A percentile compares a stretch with the other conserved stretches of the same genome.
Conservation (phyloP, 257 asterid species). For the Dorcoceras hygrometricum region DNA sequence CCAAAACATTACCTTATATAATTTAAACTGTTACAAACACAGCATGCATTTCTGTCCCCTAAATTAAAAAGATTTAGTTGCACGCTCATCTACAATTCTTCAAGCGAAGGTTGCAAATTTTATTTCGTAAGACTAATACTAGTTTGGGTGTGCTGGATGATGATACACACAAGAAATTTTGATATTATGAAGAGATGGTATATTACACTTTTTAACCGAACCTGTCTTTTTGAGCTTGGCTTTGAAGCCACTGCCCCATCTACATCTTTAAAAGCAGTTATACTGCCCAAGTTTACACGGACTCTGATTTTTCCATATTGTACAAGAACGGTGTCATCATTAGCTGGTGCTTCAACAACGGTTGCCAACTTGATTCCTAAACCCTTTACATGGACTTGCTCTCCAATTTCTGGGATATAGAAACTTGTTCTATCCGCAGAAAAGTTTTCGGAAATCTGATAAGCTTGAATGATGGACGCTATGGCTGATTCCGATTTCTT, state of each 20-base stretch:
- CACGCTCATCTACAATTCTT: no score
- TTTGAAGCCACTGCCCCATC: constrained; percentile 33
- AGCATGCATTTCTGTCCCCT: no score
- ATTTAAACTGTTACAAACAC: no score
- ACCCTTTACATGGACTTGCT: constrained; percentile 54
- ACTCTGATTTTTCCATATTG: constrained; percentile 78
- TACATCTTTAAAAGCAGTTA: constrained; percentile 41
- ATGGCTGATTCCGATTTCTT: constrained; percentile 69
- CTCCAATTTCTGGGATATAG: constrained; percentile 62
- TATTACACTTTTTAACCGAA: constrained; percentile 8
- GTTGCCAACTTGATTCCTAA: constrained; percentile 79
- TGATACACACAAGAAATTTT: neutral
- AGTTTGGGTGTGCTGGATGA: neutral
- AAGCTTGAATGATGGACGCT: constrained; percentile 58
- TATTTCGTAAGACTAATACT: no score
- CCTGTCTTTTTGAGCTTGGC: constrained; percentile 51
- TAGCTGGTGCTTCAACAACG: constrained; percentile 73
- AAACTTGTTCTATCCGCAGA: constrained; percentile 32
- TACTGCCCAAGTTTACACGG: constrained; percentile 42
- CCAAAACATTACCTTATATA: no score
- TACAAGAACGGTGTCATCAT: constrained; percentile 71
- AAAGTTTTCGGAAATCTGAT: constrained; percentile 41
- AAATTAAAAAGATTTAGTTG: no score
- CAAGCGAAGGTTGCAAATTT: no score
- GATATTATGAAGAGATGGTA: neutral